A percentile compares a stretch with the other conserved stretches of the same genome.
Conservation (phyloP, 345 rosid species). For the Laguncularia racemosa region DNA sequence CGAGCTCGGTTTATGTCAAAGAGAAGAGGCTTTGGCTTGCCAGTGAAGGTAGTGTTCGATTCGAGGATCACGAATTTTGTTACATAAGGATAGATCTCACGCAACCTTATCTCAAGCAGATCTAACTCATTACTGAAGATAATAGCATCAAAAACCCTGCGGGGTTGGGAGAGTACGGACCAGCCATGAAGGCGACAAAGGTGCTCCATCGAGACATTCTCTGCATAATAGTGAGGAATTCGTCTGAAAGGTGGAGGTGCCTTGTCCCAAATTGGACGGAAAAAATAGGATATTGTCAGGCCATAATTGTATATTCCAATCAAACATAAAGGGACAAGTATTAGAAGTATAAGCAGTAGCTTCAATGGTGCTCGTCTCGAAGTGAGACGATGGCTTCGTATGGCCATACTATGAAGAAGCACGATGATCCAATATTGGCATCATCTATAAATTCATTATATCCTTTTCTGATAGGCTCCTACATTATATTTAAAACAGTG, state of each 20-base stretch:
- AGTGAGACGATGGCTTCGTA: slow-evolving; percentile 20
- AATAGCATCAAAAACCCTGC: slow-evolving; percentile 63
- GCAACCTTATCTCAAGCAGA: slow-evolving; percentile 77
- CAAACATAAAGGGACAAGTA: slow-evolving; percentile 43
- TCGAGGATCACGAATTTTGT: slow-evolving; percentile 73
- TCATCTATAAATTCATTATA: no score
- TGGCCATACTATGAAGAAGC: slow-evolving; percentile 34
- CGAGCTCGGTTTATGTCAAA: slow-evolving; percentile 43
- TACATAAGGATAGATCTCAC: slow-evolving; percentile 57
- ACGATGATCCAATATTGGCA: no score
- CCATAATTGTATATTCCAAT: slow-evolving; percentile 35
- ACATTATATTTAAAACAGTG: no score
- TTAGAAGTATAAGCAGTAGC: slow-evolving; percentile 25
- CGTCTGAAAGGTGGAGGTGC: slow-evolving; percentile 65
- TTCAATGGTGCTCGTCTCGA: slow-evolving; percentile 33
- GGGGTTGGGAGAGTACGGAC: slow-evolving; percentile 53
- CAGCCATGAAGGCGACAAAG: slow-evolving; percentile 84
- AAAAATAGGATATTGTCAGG: slow-evolving; percentile 49
- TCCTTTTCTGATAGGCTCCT: no score
- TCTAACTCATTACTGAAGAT: slow-evolving; percentile 92
- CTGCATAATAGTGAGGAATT: slow-evolving; percentile 87
- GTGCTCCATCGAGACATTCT: slow-evolving; percentile 77
- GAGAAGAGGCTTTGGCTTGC: slow-evolving; percentile 66
- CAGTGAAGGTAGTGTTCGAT: slow-evolving; percentile 88
- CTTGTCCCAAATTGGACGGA: slow-evolving; percentile 88